These are phyloP conservation scores for Paspalum vaginatum DNA, from an alignment of 176 grass and related monocot species.

Conservation along the genomic window DNA sequence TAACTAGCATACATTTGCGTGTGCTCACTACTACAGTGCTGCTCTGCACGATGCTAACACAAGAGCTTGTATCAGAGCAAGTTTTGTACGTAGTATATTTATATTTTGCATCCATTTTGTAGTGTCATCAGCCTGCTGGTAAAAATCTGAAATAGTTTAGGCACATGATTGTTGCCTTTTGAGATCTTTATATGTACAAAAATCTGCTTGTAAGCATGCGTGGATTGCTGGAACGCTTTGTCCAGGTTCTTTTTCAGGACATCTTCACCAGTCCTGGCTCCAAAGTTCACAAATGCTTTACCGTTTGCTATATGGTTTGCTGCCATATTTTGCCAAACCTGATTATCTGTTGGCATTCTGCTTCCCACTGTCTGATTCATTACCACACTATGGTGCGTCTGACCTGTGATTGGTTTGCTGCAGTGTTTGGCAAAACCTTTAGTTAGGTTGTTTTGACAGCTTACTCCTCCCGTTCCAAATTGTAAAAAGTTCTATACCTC, in stretches of 20 bases:
- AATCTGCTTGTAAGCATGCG: not conserved
- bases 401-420: not conserved
- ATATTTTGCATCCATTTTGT: constrained; percentile 28
- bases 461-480: no score
- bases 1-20: not conserved
- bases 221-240: not conserved
- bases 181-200: constrained; percentile 7
- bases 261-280: not conserved
- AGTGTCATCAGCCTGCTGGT: not conserved
- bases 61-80: constrained; percentile 9
- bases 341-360: not conserved
- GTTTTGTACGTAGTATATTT: constrained; percentile 17
- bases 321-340: not conserved
- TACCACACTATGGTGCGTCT: not conserved
- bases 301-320: not conserved
- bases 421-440: not conserved
- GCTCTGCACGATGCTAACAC: not conserved
- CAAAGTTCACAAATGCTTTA: not conserved
- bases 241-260: not conserved
- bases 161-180: constrained; percentile 16
- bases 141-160: constrained; percentile 29
- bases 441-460: not conserved
- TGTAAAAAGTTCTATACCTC: no score
- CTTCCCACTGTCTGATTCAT: not conserved
- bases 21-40: constrained; percentile 2